Conservation (phyloP, 371 early-diverging fungal species). For the Parasitella parasitica region DNA sequence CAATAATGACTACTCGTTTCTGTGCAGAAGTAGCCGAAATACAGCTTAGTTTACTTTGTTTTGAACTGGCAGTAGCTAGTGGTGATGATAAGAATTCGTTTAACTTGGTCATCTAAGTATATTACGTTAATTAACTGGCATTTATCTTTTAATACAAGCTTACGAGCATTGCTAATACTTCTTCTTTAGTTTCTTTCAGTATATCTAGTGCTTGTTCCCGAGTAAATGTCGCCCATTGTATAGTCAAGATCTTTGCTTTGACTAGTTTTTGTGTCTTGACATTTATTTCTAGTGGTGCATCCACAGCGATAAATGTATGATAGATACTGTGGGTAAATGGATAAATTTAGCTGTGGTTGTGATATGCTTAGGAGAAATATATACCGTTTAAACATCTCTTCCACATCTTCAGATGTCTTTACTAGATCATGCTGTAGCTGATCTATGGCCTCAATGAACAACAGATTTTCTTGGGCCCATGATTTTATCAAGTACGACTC, state of each 20-base stretch:
- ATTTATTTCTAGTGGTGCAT: constrained; percentile 31
- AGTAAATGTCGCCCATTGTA: constrained; percentile 34
- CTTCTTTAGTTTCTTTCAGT: constrained; percentile 33
- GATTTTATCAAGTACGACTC: constrained; percentile 27
- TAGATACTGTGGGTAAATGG: constrained; percentile 29
- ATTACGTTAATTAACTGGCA: no score
- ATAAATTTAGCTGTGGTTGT: neutral
- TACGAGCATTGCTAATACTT: constrained; percentile 38
- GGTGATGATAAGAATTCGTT: constrained; percentile 16
- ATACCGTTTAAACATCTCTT: constrained; percentile 31
- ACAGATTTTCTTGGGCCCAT: constrained; percentile 33
- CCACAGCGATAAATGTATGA: constrained; percentile 34
- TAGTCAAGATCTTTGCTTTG: constrained; percentile 15
- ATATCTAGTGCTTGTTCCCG: constrained; percentile 23
- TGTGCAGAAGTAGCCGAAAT: neutral
- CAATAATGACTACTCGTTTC: constrained; percentile 40
- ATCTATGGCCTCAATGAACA: constrained; percentile 47
- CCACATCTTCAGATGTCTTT: constrained; percentile 20
- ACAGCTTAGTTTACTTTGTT: constrained; percentile 11
- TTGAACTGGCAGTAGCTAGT: neutral
- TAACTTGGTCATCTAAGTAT: constrained; percentile 25
- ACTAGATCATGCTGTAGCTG: constrained; percentile 32
- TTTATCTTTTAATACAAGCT: neutral
- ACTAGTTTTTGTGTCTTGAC: constrained; percentile 28
- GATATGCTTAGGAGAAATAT: neutral